Percentiles rank a stretch among this genome's conserved stretches.
Evolutionary conservation across 352 stramenopile genomes (phyloP).

Genomic region (Thraustochytrium sp.): DNA sequence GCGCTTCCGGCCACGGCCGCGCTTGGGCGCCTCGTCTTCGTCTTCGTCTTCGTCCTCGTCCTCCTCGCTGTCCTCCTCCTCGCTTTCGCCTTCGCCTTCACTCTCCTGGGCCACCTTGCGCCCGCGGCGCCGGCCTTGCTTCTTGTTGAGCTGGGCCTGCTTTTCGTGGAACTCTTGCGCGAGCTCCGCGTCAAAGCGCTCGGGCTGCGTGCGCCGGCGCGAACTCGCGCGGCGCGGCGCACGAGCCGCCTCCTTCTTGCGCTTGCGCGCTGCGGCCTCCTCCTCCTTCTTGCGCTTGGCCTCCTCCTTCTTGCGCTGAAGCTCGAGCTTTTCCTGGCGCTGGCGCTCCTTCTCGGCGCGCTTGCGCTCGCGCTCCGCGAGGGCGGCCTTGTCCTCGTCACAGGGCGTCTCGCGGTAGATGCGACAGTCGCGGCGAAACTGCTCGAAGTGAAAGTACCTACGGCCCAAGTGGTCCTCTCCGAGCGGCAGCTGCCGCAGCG

Average conservation of each 20-base stretch:
- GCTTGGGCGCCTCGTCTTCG: neutral
- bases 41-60: slow-evolving; percentile 5
- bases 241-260: neutral
- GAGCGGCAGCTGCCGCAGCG: neutral
- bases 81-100: neutral
- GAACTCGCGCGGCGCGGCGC: neutral
- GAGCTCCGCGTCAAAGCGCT: slow-evolving; percentile 17
- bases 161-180: neutral
- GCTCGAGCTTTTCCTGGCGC: neutral
- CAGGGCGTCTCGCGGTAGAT: slow-evolving; percentile 24
- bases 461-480: slow-evolving; percentile 14
- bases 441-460: slow-evolving; percentile 4
- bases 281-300: neutral
- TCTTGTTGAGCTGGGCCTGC: neutral
- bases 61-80: neutral
- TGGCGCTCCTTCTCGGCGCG: neutral
- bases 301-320: neutral
- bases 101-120: neutral
- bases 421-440: slow-evolving; percentile 25
- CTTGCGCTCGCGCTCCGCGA: neutral
- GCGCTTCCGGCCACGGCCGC: neutral
- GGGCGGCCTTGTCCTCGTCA: neutral
- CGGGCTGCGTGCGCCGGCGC: neutral
- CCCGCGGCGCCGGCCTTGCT: neutral
- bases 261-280: neutral